These are phyloP conservation scores for Rhodotorula babjevae DNA, from an alignment of 768 basidiomycete genomes.

Conservation along the genomic window DNA sequence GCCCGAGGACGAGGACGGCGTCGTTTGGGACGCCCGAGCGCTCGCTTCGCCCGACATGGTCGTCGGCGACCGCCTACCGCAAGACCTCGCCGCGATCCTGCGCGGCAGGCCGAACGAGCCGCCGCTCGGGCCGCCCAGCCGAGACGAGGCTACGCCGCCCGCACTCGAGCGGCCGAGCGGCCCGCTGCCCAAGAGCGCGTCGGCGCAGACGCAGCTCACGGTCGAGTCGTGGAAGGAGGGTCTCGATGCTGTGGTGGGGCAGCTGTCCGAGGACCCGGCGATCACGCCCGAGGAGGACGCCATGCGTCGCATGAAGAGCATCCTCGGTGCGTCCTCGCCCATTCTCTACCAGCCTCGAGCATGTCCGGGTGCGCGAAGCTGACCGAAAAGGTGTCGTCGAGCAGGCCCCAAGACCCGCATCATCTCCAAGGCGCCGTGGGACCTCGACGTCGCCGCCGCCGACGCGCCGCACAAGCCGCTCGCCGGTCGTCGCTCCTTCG, in stretches of 20 bases:
- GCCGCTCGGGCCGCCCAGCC: too few species aligned
- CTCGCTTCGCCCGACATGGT: slow-evolving; percentile 9
- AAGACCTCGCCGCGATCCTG: slow-evolving; percentile 8
- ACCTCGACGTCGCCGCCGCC: not conserved
- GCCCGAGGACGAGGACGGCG: slow-evolving; percentile 1
- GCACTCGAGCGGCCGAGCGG: not conserved
- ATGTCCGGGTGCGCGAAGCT: too few species aligned
- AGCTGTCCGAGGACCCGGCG: slow-evolving; percentile 8
- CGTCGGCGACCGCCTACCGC: slow-evolving; percentile 7
- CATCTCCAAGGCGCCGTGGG: slow-evolving; percentile 33
- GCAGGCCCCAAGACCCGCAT: slow-evolving; percentile 19
- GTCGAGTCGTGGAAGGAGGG: slow-evolving; percentile 19
- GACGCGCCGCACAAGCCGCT: not conserved
- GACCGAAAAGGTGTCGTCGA: not conserved
- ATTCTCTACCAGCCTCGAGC: too few species aligned
- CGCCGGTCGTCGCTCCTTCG: not conserved
- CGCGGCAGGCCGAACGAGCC: not conserved
- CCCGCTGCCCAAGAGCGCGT: slow-evolving; percentile 1
- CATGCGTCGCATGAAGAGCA: slow-evolving; percentile 31
- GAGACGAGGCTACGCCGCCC: not conserved
- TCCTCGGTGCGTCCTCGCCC: slow-evolving; percentile 25
- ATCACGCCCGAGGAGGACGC: slow-evolving; percentile 19
- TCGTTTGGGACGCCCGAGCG: slow-evolving; percentile 13
- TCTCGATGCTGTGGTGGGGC: slow-evolving; percentile 12
- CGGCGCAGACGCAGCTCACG: slow-evolving; percentile 16